A percentile compares a stretch with the other conserved stretches of the same genome.
These are phyloP conservation scores for Diaporthe longicolla DNA, from an alignment of 2,329 filamentous ascomycete species.

Conservation along the genomic window DNA sequence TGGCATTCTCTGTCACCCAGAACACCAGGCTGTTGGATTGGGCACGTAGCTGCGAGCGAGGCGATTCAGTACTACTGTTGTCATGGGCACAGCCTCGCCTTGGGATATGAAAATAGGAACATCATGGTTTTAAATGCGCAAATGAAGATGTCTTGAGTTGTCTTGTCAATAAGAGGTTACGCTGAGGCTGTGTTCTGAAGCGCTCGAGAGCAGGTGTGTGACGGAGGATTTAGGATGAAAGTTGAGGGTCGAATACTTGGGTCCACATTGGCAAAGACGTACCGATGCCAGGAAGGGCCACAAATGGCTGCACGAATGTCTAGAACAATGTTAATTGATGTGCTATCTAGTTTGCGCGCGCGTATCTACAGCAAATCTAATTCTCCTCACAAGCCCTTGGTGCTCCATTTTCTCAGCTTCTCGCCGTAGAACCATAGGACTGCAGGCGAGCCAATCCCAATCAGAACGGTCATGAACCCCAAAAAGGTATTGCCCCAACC, in stretches of 20 bases:
- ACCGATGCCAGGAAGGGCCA: too few species aligned
- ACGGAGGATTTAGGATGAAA: too few species aligned
- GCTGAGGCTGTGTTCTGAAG: neutral
- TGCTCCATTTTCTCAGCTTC: slow-evolving; percentile 18
- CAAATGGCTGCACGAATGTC: too few species aligned
- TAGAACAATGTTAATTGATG: too few species aligned
- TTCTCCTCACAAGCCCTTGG: slow-evolving; percentile 6
- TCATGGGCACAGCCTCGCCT: neutral
- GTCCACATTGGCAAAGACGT: neutral
- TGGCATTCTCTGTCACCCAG: neutral
- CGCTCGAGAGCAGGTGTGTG: neutral
- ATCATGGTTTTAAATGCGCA: fast-evolving
- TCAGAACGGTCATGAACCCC: slow-evolving; percentile 2
- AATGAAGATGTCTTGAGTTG: neutral
- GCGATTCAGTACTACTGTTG: neutral
- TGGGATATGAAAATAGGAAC: neutral
- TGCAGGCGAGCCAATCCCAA: slow-evolving; percentile 9
- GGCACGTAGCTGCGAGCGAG: neutral
- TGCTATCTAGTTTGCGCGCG: neutral
- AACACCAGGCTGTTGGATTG: neutral
- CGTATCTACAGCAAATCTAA: neutral
- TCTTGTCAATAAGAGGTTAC: neutral
- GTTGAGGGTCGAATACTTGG: too few species aligned
- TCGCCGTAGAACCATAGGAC: slow-evolving; percentile 29
- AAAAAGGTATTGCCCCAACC: slow-evolving; percentile 58